Evolutionary conservation across 2,329 filamentous ascomycete genomes (phyloP).

Genomic region (Ceratocystis cubensis): DNA sequence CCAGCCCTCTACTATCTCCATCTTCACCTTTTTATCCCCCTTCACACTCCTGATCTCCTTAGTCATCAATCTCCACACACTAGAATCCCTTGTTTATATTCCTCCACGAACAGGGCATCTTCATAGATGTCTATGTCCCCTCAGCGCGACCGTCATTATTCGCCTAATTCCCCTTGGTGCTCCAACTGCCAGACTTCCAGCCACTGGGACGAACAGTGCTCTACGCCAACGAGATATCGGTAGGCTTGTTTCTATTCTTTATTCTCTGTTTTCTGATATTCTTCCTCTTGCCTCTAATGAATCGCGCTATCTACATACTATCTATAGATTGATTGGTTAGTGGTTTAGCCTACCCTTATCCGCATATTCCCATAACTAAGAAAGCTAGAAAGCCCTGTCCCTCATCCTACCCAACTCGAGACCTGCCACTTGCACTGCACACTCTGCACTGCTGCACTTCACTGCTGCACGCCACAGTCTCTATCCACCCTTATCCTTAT

Average conservation of each 20-base stretch:
- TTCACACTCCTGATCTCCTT: neutral
- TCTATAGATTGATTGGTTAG: constrained; percentile 1
- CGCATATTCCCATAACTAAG: neutral
- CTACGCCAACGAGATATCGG: constrained; percentile 3
- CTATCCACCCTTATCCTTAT: constrained; percentile 10
- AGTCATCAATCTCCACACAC: neutral
- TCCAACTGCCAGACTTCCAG: neutral
- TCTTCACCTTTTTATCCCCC: neutral
- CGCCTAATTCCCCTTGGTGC: constrained; percentile 3
- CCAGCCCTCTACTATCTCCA: too few relatives aligned
- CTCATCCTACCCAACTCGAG: neutral
- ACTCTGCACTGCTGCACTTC: neutral
- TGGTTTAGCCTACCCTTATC: neutral
- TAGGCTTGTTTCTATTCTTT: neutral
- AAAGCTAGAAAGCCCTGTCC: constrained; percentile 3
- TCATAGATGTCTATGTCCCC: neutral
- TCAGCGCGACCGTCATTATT: neutral
- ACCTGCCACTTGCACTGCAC: neutral
- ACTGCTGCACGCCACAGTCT: neutral
- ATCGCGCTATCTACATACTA: neutral
- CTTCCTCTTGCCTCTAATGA: neutral
- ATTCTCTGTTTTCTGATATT: neutral
- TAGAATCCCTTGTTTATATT: neutral
- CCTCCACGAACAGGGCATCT: constrained; percentile 3
- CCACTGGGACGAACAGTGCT: constrained; percentile 8